Evolutionary conservation across 2,329 filamentous ascomycete genomes (phyloP).

Genomic region (Colletotrichum gigasporum): DNA sequence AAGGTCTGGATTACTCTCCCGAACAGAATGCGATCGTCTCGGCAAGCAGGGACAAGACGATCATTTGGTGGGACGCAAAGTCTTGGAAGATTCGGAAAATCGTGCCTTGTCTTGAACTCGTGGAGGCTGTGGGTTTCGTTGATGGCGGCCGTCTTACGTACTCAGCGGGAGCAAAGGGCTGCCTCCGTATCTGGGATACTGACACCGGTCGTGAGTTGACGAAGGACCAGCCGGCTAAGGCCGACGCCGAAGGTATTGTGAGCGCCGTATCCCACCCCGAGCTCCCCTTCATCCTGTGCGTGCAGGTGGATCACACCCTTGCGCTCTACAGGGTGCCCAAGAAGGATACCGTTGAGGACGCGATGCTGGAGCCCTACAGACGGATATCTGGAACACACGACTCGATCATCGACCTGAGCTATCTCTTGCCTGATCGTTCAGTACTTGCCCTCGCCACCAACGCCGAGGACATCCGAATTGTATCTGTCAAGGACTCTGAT

Average conservation of each 20-base stretch:
- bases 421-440: slow-evolving; percentile 81
- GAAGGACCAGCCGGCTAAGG: slow-evolving; percentile 70
- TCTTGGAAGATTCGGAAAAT: slow-evolving; percentile 87
- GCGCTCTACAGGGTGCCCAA: slow-evolving; percentile 70
- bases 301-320: slow-evolving; percentile 91
- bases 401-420: slow-evolving; percentile 94
- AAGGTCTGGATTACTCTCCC: slow-evolving; percentile 82
- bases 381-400: slow-evolving; percentile 96
- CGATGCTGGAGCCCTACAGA: slow-evolving; percentile 64
- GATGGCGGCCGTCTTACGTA: slow-evolving; percentile 77
- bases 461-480: slow-evolving; percentile 88
- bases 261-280: slow-evolving; percentile 73
- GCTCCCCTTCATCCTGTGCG: slow-evolving; percentile 77
- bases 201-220: slow-evolving; percentile 83
- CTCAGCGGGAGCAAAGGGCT: slow-evolving; percentile 86
- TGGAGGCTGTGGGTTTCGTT: slow-evolving; percentile 87
- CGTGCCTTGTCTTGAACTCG: slow-evolving; percentile 83
- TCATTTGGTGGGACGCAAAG: slow-evolving; percentile 88
- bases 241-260: slow-evolving; percentile 74
- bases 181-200: slow-evolving; percentile 84
- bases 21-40: slow-evolving; percentile 81
- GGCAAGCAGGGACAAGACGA: slow-evolving; percentile 90
- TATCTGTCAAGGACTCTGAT: slow-evolving; percentile 70
- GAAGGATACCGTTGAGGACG: slow-evolving; percentile 39
- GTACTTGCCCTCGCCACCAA: slow-evolving; percentile 93